Percentiles rank a stretch among this genome's conserved stretches.
phyloP scores from a whole-genome alignment of 2,329 filamentous ascomycete genomes.

The Cladophialophora immunda region DNA sequence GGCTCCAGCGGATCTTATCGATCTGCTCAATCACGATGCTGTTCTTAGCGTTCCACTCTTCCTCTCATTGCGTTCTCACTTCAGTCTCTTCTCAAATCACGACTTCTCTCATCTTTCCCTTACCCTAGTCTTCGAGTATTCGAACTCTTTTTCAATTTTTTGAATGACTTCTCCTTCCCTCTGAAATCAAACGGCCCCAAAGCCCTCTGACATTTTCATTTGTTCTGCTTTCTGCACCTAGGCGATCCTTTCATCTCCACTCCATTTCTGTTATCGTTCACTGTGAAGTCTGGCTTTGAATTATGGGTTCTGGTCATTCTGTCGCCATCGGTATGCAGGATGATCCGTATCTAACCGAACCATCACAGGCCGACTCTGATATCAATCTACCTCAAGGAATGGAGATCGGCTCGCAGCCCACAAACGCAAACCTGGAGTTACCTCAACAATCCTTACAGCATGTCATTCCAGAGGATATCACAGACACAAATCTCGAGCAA shows the following conservation, averaged over 20 bases:
- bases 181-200: not conserved
- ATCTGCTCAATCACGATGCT: not conserved
- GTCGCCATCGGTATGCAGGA: not conserved
- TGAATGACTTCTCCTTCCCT: not conserved
- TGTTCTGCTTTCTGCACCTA: not conserved
- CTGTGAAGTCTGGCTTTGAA: not conserved
- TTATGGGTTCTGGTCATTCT: constrained; percentile 4
- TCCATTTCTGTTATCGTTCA: not conserved
- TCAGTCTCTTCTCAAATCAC: not conserved
- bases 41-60: not conserved
- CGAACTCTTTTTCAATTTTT: not conserved
- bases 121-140: not conserved
- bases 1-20: not conserved
- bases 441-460: not conserved
- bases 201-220: not conserved
- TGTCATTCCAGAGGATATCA: not conserved
- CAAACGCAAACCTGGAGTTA: not conserved
- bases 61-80: constrained; percentile 7
- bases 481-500: not conserved
- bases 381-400: not conserved
- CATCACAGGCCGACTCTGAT: not conserved
- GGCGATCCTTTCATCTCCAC: not conserved
- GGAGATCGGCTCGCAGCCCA: not conserved
- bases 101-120: constrained; percentile 9
- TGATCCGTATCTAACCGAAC: not conserved